Percentiles rank a stretch among this genome's conserved stretches.
Conservation (phyloP, 2,329 filamentous ascomycete genomes). For the Plectosphaerella cucumerina region DNA sequence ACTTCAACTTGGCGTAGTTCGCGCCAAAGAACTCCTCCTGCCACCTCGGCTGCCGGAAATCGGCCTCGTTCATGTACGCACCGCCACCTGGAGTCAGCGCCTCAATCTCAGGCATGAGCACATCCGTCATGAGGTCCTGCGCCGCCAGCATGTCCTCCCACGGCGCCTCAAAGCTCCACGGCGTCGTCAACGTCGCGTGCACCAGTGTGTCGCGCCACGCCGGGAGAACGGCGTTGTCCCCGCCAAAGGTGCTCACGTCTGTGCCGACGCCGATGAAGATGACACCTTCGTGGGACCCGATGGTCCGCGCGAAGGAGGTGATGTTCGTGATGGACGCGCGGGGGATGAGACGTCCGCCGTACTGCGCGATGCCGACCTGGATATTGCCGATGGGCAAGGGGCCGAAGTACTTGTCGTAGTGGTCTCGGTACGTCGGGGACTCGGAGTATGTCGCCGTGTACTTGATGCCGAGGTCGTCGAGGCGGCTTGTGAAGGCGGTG, state of each 20-base stretch:
- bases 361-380: constrained; percentile 40
- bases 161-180: constrained; percentile 20
- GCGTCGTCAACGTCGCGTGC: constrained; percentile 20
- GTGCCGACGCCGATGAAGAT: constrained; percentile 22
- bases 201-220: constrained; percentile 35
- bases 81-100: constrained; percentile 33
- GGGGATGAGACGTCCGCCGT: constrained; percentile 17
- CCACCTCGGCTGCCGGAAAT: constrained; percentile 41
- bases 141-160: constrained; percentile 22
- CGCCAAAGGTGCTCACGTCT: constrained; percentile 19
- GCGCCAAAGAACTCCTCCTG: constrained; percentile 41
- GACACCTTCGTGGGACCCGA: constrained; percentile 12
- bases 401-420: constrained; percentile 33
- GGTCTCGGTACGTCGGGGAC: constrained; percentile 30
- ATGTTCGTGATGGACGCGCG: constrained; percentile 13
- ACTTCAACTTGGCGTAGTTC: constrained; percentile 36
- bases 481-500: constrained; percentile 35
- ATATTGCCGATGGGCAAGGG: constrained; percentile 34
- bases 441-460: constrained; percentile 17
- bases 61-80: constrained; percentile 48
- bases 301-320: constrained; percentile 10
- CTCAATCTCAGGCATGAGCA: constrained; percentile 13
- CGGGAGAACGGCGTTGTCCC: constrained; percentile 30
- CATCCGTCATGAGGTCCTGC: constrained; percentile 19
- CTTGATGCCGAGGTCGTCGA: constrained; percentile 29